Evolutionary conservation across 768 basidiomycete species (phyloP), one percentile per base, ranked within the genome.

Genomic region (Hirschioporus abietinus): DNA sequence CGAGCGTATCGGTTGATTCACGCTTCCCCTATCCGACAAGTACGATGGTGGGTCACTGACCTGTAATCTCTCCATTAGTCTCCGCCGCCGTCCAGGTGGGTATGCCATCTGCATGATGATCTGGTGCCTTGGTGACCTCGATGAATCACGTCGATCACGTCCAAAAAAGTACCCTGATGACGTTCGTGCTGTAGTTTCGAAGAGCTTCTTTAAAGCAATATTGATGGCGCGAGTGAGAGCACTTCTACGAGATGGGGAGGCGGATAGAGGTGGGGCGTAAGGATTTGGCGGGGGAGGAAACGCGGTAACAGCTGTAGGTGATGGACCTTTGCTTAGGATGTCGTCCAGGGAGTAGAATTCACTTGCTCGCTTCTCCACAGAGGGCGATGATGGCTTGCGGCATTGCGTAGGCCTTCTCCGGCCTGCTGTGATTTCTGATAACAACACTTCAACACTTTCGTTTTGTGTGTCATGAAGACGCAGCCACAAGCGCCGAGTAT

Each of bases 151-250:
- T 15, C 7, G n/a, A n/a, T n/a, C n/a, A n/a, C 57, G 34, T 63
- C 64, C 64, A 59, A 23, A n/a, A 63, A 59, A 20, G 64, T 35
- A 25, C 15, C 60, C 60, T 23, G 87, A 80, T 0, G 86, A 82
- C 2, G 42, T 52, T 15, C 42, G 42, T 1, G 76, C 71, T 61
- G 77, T 81, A 17, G 84, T 78, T 1, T 91, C 90, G 71, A 93
- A 93, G 1, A 94, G 79, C 74, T 90, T 94, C 77, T 91, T 91
- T 23, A 90, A 88, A 5, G 93, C 93, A 6, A 92, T 78, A 68
- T 82, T 89, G n/a, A 94, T 76, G 0, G 93, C 93, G 1, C 91
- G 86, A 64, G 90, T 88, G 2, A 94, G 82, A 0, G 92, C 90
- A 5, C 85, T 84, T 27, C 81, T 74, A 68, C 82, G 84, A 0